Evolutionary conservation across 371 early-diverging fungal genomes (phyloP), one percentile per base, ranked within the genome.

Genomic region (Nosema bombycis): DNA sequence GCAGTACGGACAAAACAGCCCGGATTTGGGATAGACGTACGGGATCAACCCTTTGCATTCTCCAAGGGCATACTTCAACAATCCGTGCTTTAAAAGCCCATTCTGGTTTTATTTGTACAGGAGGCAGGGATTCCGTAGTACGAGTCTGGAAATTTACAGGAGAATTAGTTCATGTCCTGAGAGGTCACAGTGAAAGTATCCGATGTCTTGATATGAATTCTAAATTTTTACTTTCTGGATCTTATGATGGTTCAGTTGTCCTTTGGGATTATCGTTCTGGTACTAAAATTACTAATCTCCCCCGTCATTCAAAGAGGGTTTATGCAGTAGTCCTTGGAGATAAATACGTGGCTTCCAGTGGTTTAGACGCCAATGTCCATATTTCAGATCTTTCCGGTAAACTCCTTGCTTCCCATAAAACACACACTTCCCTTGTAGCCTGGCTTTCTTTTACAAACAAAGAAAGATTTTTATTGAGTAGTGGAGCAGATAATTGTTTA

Each of bases 1-100:
- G 99, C n/a, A 92, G 94, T 30, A 96, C 94, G 0, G 99, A 98
- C 83, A 89, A 95, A 33, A 92, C 93, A 0, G 92, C 95, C 23
- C 89, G 94, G 18, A 91, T 97, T 0, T 96, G 97, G 97, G 92
- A 96, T 82, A 89, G 93, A 83, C 89, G 90, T 32, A 87, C 89
- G n/a, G 94, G 96, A 0, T 76, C 81, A 23, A 93, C 93, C 82
- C 90, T 91, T 2, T 90, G 92, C 73, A 88, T 91, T 18, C 93
- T 97, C 76, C 85, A 90, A 29, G 96, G 95, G 1, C 99, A 98
- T 79, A 90, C 91, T 0, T 92, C 92, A 54, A 97, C 98, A 6
- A 92, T 98, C 6, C 88, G 99, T 1, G 94, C 94, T 77, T 84
- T 97, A 33, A 90, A 91, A 82, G 90, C 94, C 32, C 86, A 92